phyloP scores from a whole-genome alignment of 192 early-diverging fungal genomes.

The Dimargaris verticillata region DNA sequence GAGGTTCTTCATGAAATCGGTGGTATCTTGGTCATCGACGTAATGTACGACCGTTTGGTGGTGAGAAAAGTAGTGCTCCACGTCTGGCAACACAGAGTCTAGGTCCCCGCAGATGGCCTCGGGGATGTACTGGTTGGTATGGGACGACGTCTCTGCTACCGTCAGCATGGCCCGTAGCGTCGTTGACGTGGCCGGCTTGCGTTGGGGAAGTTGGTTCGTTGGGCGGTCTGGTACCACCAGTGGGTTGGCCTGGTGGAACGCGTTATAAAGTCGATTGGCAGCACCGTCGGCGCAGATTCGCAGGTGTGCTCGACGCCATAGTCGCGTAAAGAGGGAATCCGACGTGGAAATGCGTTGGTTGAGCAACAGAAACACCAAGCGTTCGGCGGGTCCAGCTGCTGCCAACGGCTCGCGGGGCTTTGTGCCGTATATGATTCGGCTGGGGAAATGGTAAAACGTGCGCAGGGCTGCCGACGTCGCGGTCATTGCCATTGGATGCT shows the following conservation, averaged over 20 bases:
- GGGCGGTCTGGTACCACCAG: conserved; percentile 10
- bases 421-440: neutral
- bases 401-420: neutral
- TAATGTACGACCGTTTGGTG: conserved; percentile 35
- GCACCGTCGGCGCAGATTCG: conserved; percentile 80
- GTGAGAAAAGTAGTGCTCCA: conserved; percentile 48
- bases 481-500: too few species aligned
- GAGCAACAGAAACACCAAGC: conserved; percentile 45
- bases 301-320: conserved; percentile 26
- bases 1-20: conserved; percentile 87
- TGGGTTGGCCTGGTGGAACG: conserved; percentile 25
- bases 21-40: conserved; percentile 36
- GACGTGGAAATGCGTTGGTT: conserved; percentile 46
- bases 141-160: neutral
- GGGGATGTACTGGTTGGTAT: conserved; percentile 36
- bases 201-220: too few species aligned
- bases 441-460: neutral
- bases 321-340: conserved; percentile 16
- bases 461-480: too few species aligned
- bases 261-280: conserved; percentile 66
- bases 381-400: neutral
- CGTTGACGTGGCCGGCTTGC: too few species aligned
- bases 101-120: conserved; percentile 72
- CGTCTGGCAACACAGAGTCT: conserved; percentile 52
- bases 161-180: too few species aligned